Conservation (phyloP, 192 early-diverging fungal species). For the Backusella circina region DNA sequence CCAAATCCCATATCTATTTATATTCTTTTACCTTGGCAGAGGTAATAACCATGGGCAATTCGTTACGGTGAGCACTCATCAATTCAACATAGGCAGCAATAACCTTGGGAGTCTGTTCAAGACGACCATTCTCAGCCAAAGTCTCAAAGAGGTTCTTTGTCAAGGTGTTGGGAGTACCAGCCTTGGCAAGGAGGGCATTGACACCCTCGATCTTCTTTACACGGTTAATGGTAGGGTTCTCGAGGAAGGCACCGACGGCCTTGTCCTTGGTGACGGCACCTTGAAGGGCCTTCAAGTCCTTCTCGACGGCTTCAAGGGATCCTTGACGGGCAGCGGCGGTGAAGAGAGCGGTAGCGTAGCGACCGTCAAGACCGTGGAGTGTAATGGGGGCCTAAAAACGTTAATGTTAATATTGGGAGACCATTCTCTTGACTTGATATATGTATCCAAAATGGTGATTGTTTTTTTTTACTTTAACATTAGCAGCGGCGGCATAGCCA, state of each 20-base stretch:
- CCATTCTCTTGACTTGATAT: neutral
- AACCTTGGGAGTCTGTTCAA: slow-evolving; percentile 80
- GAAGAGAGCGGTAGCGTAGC: slow-evolving; percentile 97
- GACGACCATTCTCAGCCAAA: slow-evolving; percentile 92
- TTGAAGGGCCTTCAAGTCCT: slow-evolving; percentile 73
- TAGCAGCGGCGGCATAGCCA: slow-evolving; percentile 10
- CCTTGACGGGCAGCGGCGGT: slow-evolving; percentile 85
- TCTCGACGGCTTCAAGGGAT: slow-evolving; percentile 76
- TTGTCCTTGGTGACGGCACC: slow-evolving; percentile 68
- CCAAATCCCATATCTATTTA: neutral
- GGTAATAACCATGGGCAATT: slow-evolving; percentile 84
- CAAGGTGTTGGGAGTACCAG: slow-evolving; percentile 68
- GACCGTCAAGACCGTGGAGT: slow-evolving; percentile 92
- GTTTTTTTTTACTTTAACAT: slow-evolving; percentile 3
- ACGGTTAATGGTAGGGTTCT: slow-evolving; percentile 85
- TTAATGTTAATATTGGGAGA: neutral
- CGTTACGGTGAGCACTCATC: slow-evolving; percentile 87
- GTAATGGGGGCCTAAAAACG: slow-evolving; percentile 71
- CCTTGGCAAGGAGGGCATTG: slow-evolving; percentile 52
- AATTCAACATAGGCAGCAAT: slow-evolving; percentile 75
- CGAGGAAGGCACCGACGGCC: slow-evolving; percentile 67
- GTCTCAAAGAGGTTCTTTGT: slow-evolving; percentile 91
- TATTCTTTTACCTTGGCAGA: slow-evolving; percentile 86
- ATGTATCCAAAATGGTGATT: no score
- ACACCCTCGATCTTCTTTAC: slow-evolving; percentile 75